phyloP scores from a whole-genome alignment of 2,329 filamentous ascomycete genomes.

The Trichoderma sp. region DNA sequence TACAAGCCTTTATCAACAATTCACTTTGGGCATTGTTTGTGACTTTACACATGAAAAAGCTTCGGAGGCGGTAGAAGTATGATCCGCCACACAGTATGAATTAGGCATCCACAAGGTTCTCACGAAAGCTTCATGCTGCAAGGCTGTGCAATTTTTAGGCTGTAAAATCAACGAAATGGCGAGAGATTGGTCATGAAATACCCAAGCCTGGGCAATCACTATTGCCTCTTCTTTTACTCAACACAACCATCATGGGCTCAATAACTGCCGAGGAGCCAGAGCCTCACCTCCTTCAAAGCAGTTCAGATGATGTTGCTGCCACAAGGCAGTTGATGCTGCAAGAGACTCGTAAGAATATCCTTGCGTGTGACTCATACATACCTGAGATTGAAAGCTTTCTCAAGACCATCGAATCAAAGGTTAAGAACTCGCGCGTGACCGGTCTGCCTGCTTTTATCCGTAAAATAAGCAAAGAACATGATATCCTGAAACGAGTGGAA shows the following conservation, averaged over 20 bases:
- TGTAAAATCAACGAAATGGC: neutral
- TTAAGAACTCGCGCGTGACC: slow-evolving; percentile 21
- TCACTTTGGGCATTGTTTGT: no score
- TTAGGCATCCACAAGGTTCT: slow-evolving; percentile 7
- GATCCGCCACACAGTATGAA: slow-evolving; percentile 17
- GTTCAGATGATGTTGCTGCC: neutral
- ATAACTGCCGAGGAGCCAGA: neutral
- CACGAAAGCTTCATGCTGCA: neutral
- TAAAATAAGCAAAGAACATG: slow-evolving; percentile 24
- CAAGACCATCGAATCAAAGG: slow-evolving; percentile 9
- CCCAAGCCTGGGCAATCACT: neutral
- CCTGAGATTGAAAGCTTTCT: slow-evolving; percentile 26
- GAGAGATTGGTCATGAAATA: neutral
- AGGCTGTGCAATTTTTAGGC: neutral
- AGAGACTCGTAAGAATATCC: slow-evolving; percentile 16
- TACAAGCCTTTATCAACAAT: neutral
- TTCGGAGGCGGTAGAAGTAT: slow-evolving; percentile 7
- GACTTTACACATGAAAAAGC: neutral
- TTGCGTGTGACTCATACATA: slow-evolving; percentile 17
- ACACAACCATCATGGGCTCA: neutral
- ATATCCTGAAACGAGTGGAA: slow-evolving; percentile 19
- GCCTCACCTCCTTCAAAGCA: neutral
- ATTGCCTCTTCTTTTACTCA: neutral
- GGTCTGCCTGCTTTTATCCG: slow-evolving; percentile 28
- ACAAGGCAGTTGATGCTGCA: slow-evolving; percentile 19